Percentiles rank a stretch among this genome's conserved stretches.
Evolutionary conservation across 768 basidiomycete species (phyloP).

Genomic region (Suillus subaureus): DNA sequence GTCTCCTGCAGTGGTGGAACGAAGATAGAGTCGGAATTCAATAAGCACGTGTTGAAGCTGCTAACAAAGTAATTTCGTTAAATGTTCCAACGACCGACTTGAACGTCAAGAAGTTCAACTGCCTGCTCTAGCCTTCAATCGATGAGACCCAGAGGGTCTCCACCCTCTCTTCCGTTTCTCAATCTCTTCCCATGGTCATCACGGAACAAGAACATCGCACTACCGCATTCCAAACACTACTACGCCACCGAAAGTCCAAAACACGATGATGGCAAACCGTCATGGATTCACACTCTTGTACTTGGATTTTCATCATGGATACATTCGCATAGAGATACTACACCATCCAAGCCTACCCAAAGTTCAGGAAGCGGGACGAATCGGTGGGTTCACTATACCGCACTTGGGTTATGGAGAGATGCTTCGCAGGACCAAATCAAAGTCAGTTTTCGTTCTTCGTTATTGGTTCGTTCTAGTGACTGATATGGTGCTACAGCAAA

Average conservation of each 20-base stretch:
- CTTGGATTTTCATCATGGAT: neutral
- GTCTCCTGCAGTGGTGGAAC: too few relatives aligned
- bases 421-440: conserved; percentile 6
- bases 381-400: conserved; percentile 1
- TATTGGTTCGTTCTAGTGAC: neutral
- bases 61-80: too few relatives aligned
- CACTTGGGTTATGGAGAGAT: conserved; percentile 6
- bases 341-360: neutral
- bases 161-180: neutral
- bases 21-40: neutral
- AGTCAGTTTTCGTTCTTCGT: neutral
- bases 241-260: neutral
- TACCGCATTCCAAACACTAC: neutral
- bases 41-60: too few relatives aligned
- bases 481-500: neutral
- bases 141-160: neutral
- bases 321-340: neutral
- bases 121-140: neutral
- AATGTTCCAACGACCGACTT: neutral
- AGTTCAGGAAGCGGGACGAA: neutral
- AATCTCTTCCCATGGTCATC: neutral
- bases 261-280: neutral
- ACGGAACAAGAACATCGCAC: neutral
- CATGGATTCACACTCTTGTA: neutral
- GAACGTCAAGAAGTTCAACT: neutral